Evolutionary conservation across 1,284 basidiomycete genomes (phyloP), one percentile per base, ranked within the genome.

Genomic region (Earliella scabrosa): DNA sequence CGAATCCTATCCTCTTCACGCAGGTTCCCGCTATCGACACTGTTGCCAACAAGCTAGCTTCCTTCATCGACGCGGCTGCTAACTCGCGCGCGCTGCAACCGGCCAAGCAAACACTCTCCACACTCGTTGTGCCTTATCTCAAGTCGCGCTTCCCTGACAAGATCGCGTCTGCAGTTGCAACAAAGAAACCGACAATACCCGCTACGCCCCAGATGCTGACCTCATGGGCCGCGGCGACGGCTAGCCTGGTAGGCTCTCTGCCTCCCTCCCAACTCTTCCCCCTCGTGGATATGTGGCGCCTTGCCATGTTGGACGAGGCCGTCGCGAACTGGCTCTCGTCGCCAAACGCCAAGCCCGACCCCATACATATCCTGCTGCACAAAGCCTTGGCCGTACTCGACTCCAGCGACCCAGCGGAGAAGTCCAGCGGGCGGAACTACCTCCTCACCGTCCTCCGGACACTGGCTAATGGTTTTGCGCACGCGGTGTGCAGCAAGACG

Each of bases 221-320:
- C 16, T 54, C 74, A 10, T 90, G 83, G 83, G 71, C 77, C 0
- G 68, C 75, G 8, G 73, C 78, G 0, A 88, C 87, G 0, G 66
- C 63, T 2, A 66, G 70, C 0, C 72, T 94, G 0, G 66, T 75
- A 0, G 56, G 66, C 5, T 72, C 73, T 0, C 81, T 95, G 0
- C 77, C 83, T 2, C 62, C 80, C 0, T 78, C 81, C 11, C 77
- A 86, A 41, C 77, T 93, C 10, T 96, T 95, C 74, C 93, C 94
- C 0, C 69, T 95, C 1, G 82, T 88, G 9, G 94, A 96, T 67
- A 78, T 95, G 56, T 95, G 92, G 91, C 81, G 93, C 1, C 77
- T 96, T 1, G 89, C 87, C 0, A 70, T 92, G 8, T 79, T 94
- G 26, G 85, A 93, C 68, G 75, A 80, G 0, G 68, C 75, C 0